phyloP scores from a whole-genome alignment of 2,329 filamentous ascomycete genomes.

The Aspergillus costaricaensis region DNA sequence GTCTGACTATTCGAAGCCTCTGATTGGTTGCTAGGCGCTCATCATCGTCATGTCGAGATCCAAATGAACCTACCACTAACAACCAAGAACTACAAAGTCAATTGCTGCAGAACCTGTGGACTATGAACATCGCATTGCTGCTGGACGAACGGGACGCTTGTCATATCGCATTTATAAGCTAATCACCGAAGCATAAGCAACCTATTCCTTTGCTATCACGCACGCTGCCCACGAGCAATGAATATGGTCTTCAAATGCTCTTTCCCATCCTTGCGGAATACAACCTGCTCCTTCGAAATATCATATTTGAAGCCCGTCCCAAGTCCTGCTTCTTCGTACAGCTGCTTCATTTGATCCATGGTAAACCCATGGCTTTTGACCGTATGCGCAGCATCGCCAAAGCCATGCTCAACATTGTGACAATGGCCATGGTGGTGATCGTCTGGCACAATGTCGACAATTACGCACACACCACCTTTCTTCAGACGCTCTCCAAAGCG shows the following conservation, averaged over 20 bases:
- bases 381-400: slow-evolving; percentile 50
- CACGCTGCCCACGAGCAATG: slow-evolving; percentile 33
- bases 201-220: slow-evolving; percentile 9
- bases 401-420: slow-evolving; percentile 20
- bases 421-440: slow-evolving; percentile 25
- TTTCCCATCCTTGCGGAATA: slow-evolving; percentile 40
- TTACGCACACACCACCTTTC: slow-evolving; percentile 66
- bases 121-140: neutral
- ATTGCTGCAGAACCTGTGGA: neutral
- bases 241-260: slow-evolving; percentile 32
- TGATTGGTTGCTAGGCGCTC: slow-evolving; percentile 21
- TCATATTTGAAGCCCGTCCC: slow-evolving; percentile 60
- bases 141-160: neutral
- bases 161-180: neutral
- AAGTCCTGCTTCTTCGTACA: slow-evolving; percentile 66
- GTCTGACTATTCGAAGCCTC: slow-evolving; percentile 27
- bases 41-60: neutral
- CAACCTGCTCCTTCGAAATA: slow-evolving; percentile 54
- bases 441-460: slow-evolving; percentile 68
- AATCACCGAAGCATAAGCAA: neutral
- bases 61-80: neutral
- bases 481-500: slow-evolving; percentile 63
- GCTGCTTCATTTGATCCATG: slow-evolving; percentile 57
- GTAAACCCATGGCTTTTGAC: slow-evolving; percentile 69
- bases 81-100: neutral